Base-by-base conservation (phyloP, 768 basidiomycete genomes). In the Hydnomerulius pinastri region DNA sequence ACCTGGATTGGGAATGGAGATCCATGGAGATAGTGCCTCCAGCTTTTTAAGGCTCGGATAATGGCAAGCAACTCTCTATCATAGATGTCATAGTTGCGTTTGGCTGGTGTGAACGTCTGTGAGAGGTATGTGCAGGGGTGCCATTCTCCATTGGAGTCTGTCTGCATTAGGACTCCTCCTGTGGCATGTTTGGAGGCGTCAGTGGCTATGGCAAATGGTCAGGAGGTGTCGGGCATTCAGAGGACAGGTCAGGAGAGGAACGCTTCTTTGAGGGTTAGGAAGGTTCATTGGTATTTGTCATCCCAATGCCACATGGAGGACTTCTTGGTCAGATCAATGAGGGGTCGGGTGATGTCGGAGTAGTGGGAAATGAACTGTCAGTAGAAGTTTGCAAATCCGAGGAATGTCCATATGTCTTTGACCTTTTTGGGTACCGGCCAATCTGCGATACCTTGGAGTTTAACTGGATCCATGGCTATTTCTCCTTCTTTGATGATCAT, bases 81-180 rank as follows among this genome's bases (percentile, higher is more conserved):
- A 50, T 79, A 69, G 17, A 77, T 72, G 13, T 77, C 63, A 51
- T 82, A 81, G 57, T 81, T 82, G 2, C 60, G 24, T 55, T 83
- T 72, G 0, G 73, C 59, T 0, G 58, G 20, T 1, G 35, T 37
- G 17, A 55, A 51, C 0, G 39, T 18, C 2, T 48, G 6, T 1
- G 32, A 39, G 9, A n/a, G 20, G 13, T 17, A 15, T n/a, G n/a
- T n/a, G n/a, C n/a, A n/a, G n/a, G n/a, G n/a, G n/a, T n/a, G n/a
- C n/a, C n/a, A n/a, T n/a, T 37, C 36, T 1, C 48, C 29, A 20
- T 43, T 50, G 8, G 17, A 4, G 4, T 50, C 48, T 3, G 30
- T 43, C 20, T 50, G 41, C 6, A 43, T 17, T 0, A 50, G 41
- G 7, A 48, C 25, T 3, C 23, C 46, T 37, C 46, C 46, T 17